phyloP scores from a whole-genome alignment of 495 filamentous ascomycete genomes.

The Bathelium albidoporum region DNA sequence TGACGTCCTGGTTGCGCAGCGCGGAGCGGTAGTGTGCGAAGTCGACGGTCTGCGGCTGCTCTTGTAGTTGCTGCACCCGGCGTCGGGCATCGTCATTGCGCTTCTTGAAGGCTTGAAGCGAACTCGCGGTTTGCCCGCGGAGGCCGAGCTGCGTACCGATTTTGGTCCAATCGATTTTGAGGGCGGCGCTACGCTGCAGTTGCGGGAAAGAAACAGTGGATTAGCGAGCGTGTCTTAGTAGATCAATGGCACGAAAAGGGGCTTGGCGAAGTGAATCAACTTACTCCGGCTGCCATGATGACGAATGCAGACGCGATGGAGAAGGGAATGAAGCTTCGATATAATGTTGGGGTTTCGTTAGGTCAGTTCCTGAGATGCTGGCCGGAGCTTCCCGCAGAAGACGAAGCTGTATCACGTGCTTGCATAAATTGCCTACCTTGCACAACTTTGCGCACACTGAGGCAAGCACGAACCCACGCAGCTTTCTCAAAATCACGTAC shows the following conservation, averaged over 20 bases:
- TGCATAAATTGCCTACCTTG: too few relatives aligned
- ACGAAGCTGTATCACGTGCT: not conserved
- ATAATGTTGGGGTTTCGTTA: not conserved
- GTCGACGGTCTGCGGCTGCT: slow-evolving; percentile 75
- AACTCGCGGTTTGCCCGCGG: slow-evolving; percentile 80
- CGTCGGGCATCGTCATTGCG: slow-evolving; percentile 98
- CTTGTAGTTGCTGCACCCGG: slow-evolving; percentile 67
- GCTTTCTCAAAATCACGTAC: too few relatives aligned
- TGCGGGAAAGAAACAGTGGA: slow-evolving; percentile 11
- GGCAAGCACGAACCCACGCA: too few relatives aligned
- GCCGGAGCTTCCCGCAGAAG: not conserved
- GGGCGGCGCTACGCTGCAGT: slow-evolving; percentile 88
- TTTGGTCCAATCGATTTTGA: slow-evolving; percentile 98
- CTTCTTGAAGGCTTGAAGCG: slow-evolving; percentile 95
- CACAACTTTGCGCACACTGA: too few relatives aligned
- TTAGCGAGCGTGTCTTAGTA: not conserved
- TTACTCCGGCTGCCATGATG: slow-evolving; percentile 84
- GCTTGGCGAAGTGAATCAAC: slow-evolving; percentile 31
- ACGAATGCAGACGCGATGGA: slow-evolving; percentile 30
- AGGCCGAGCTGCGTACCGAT: slow-evolving; percentile 86
- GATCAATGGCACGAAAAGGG: slow-evolving; percentile 8
- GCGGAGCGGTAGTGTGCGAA: slow-evolving; percentile 82
- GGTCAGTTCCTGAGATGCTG: not conserved
- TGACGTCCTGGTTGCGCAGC: slow-evolving; percentile 87
- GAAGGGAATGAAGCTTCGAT: not conserved